Conservation (phyloP, 2,329 filamentous ascomycete species). For the Colletotrichum nymphaeae region DNA sequence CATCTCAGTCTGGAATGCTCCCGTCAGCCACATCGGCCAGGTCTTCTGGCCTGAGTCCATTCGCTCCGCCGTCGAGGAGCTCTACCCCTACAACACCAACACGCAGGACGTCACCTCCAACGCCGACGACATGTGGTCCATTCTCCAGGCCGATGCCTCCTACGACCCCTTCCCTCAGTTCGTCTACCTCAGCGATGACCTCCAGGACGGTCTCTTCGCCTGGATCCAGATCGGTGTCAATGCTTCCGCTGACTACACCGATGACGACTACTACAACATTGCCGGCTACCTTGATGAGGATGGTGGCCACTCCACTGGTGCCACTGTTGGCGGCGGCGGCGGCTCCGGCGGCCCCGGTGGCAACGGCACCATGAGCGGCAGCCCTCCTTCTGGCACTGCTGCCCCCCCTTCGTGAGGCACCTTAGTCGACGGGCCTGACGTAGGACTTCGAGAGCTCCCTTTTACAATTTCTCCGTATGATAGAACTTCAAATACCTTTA, state of each 20-base stretch:
- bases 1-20: conserved; percentile 44
- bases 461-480: neutral
- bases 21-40: conserved; percentile 71
- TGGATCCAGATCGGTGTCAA: conserved; percentile 68
- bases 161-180: conserved; percentile 67
- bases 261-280: conserved; percentile 31
- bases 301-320: conserved; percentile 20
- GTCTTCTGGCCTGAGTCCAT: conserved; percentile 72
- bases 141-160: conserved; percentile 59
- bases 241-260: conserved; percentile 38
- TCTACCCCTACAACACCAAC: conserved; percentile 60
- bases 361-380: conserved; percentile 17
- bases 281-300: conserved; percentile 26
- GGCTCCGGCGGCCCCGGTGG: conserved; percentile 10
- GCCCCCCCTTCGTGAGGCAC: conserved; percentile 6
- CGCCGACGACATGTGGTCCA: conserved; percentile 54
- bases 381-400: conserved; percentile 16
- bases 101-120: conserved; percentile 61
- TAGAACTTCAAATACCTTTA: conserved; percentile 8
- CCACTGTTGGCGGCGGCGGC: conserved; percentile 4
- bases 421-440: neutral
- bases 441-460: neutral
- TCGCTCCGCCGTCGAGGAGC: conserved; percentile 60
- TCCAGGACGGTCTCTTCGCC: conserved; percentile 63
- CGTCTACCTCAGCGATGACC: conserved; percentile 63